Conservation (phyloP, 1,284 basidiomycete genomes). For the Ganoderma sinense region DNA sequence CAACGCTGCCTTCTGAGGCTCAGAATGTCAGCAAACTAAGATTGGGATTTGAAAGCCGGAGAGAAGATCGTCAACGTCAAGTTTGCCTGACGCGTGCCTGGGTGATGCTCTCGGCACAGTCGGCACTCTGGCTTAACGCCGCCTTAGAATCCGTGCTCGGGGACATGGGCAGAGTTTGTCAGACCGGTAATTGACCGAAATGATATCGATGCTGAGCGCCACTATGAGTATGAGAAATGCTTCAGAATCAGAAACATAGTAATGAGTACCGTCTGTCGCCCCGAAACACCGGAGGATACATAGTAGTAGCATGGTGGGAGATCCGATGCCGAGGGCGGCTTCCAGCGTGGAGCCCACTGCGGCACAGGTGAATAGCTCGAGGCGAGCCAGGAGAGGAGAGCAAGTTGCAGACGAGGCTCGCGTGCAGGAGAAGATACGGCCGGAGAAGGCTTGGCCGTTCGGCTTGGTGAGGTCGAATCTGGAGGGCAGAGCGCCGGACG, state of each 20-base stretch:
- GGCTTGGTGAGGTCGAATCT: not conserved
- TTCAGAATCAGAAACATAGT: not conserved
- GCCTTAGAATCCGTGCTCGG: not conserved
- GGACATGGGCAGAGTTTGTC: not conserved
- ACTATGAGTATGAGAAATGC: not conserved
- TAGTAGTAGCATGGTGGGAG: not conserved
- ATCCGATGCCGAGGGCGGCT: not conserved
- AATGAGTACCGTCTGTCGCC: not conserved
- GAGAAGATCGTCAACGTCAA: not conserved
- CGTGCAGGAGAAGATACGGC: too few relatives aligned
- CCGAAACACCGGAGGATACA: not conserved
- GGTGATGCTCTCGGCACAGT: not conserved
- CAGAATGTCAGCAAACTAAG: too few relatives aligned
- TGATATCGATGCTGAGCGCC: not conserved
- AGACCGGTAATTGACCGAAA: slow-evolving; percentile 7
- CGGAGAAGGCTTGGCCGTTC: not conserved
- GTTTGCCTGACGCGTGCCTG: not conserved
- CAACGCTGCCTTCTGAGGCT: not conserved
- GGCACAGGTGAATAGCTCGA: not conserved
- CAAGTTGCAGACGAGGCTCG: not conserved
- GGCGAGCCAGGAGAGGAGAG: not conserved
- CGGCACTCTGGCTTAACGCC: not conserved
- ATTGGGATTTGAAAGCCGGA: not conserved
- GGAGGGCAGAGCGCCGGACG: not conserved
- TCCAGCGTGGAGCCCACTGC: not conserved